Conservation (phyloP, 139 green algal species). For the Tetraselmis striata region DNA sequence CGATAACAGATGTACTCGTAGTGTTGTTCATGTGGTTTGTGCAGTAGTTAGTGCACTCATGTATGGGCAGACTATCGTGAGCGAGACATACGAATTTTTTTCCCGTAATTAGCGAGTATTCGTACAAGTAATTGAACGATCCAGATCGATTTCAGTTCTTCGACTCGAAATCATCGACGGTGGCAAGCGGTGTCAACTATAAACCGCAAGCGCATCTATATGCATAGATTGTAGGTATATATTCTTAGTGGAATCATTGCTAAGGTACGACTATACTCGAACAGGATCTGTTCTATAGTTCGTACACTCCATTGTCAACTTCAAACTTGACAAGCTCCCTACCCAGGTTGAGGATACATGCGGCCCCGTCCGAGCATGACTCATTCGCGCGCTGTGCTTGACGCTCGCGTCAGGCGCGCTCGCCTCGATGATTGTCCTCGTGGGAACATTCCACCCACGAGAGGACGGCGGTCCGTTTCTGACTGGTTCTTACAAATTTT, state of each 20-base stretch:
- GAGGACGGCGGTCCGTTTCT: not conserved
- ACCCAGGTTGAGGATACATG: constrained; percentile 41
- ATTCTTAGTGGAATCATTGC: not conserved
- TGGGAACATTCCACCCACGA: not conserved
- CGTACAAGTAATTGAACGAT: too few species aligned
- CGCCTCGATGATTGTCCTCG: not conserved
- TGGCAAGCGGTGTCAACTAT: too few species aligned
- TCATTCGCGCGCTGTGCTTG: not conserved
- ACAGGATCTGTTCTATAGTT: constrained; percentile 81
- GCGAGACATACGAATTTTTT: too few species aligned
- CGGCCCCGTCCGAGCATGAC: not conserved
- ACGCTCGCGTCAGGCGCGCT: not conserved
- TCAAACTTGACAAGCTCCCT: constrained; percentile 61
- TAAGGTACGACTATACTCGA: constrained; percentile 65
- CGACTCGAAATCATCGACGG: too few species aligned
- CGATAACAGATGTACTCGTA: too few species aligned
- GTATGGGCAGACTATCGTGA: too few species aligned
- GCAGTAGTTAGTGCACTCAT: too few species aligned
- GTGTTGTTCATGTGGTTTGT: too few species aligned
- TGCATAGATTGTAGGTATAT: too few species aligned
- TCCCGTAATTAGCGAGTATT: too few species aligned
- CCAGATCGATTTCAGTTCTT: too few species aligned
- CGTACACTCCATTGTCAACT: constrained; percentile 61
- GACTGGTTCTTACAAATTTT: not conserved
- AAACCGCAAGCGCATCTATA: too few species aligned